phyloP scores from a whole-genome alignment of 2,329 filamentous ascomycete species.

The Aspergillus pseudotamarii region DNA sequence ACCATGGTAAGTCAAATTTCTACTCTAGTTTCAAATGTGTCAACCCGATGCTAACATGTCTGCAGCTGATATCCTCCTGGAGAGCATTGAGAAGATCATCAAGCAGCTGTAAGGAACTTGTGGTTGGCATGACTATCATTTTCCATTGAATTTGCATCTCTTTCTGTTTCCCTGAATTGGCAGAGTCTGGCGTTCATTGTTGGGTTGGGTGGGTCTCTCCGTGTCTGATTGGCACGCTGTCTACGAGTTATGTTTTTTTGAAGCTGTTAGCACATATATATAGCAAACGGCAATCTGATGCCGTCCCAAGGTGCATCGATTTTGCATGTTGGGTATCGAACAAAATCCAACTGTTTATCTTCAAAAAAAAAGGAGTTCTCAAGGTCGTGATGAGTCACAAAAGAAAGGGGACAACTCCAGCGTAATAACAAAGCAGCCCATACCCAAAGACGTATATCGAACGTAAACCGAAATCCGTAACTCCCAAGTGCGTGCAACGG shows the following conservation, averaged over 20 bases:
- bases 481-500: slow-evolving; percentile 8
- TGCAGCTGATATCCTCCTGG: slow-evolving; percentile 73
- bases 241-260: slow-evolving; percentile 11
- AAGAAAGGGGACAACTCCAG: slow-evolving; percentile 5
- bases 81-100: slow-evolving; percentile 74
- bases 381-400: not conserved
- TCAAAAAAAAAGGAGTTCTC: not conserved
- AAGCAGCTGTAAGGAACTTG: slow-evolving; percentile 42
- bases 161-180: slow-evolving; percentile 12
- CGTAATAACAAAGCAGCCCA: slow-evolving; percentile 1
- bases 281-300: slow-evolving; percentile 7
- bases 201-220: slow-evolving; percentile 16
- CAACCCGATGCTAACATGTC: slow-evolving; percentile 21
- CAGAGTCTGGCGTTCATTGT: slow-evolving; percentile 19
- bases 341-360: slow-evolving; percentile 2
- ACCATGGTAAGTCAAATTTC: slow-evolving; percentile 63
- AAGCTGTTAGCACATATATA: slow-evolving; percentile 1
- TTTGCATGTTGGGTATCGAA: slow-evolving; percentile 11
- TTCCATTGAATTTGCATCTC: slow-evolving; percentile 1
- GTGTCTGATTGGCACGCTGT: slow-evolving; percentile 23
- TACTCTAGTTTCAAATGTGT: slow-evolving; percentile 4
- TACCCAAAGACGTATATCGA: not conserved
- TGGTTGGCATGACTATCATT: not conserved
- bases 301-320: slow-evolving; percentile 6
- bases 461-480: slow-evolving; percentile 2